Percentiles rank a stretch among this genome's conserved stretches.
phyloP scores from a whole-genome alignment of 192 early-diverging fungal genomes.

The Coemansia sp. region DNA sequence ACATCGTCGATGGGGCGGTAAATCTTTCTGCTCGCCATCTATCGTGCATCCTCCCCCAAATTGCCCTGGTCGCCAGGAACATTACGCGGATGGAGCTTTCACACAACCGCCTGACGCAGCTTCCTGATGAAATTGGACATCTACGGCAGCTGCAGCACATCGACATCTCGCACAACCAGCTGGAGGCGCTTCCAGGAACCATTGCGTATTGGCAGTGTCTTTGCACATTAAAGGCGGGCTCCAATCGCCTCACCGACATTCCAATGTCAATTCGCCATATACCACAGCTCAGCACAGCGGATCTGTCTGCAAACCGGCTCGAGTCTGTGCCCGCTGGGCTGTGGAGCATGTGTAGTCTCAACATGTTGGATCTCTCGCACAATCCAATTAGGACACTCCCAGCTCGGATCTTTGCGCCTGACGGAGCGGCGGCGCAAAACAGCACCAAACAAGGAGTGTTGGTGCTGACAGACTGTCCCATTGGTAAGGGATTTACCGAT shows the following conservation, averaged over 20 bases:
- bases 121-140: conserved; percentile 38
- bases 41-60: conserved; percentile 7
- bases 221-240: conserved; percentile 7
- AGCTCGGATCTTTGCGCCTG: conserved; percentile 28
- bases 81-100: conserved; percentile 20
- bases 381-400: conserved; percentile 28
- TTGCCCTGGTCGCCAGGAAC: conserved; percentile 10
- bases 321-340: conserved; percentile 15
- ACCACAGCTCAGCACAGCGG: conserved; percentile 4
- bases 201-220: conserved; percentile 28
- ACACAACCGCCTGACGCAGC: conserved; percentile 13
- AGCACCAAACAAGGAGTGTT: conserved; percentile 5
- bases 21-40: conserved; percentile 19
- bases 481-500: conserved; percentile 9
- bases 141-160: conserved; percentile 23
- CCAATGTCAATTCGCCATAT: conserved; percentile 31
- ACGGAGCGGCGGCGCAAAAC: conserved; percentile 23
- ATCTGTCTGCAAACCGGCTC: conserved; percentile 15
- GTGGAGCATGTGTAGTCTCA: conserved; percentile 11
- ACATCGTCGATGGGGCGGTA: conserved; percentile 9
- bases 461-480: conserved; percentile 27
- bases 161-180: conserved; percentile 24
- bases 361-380: conserved; percentile 17
- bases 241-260: conserved; percentile 13
- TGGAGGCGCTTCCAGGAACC: conserved; percentile 18